These are phyloP conservation scores for Calamus simplicifolius DNA, from an alignment of 176 grass and related monocot species.

Conservation along the genomic window DNA sequence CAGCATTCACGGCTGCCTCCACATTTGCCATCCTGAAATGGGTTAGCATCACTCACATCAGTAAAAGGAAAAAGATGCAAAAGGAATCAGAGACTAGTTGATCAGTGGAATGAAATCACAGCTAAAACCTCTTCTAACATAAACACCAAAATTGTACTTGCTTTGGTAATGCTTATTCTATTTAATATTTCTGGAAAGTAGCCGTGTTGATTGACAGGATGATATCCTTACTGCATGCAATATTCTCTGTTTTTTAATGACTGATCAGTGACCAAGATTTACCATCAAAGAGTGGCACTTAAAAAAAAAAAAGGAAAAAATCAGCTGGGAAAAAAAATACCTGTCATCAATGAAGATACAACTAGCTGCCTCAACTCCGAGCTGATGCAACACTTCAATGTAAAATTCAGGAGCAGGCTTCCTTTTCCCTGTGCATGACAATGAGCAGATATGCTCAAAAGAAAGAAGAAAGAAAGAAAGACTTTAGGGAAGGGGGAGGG, in stretches of 20 bases:
- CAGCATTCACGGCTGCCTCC: constrained; percentile 60
- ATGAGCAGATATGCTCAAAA: not conserved
- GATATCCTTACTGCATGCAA: too few relatives aligned
- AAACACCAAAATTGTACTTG: too few relatives aligned
- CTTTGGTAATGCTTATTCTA: not conserved
- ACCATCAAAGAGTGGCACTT: too few relatives aligned
- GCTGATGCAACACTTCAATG: constrained; percentile 44
- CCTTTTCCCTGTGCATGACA: constrained; percentile 58
- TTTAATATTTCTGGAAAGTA: not conserved
- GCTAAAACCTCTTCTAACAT: too few relatives aligned
- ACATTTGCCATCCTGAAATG: constrained; percentile 53
- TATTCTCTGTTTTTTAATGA: too few relatives aligned
- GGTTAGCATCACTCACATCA: too few relatives aligned
- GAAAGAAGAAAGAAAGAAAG: not conserved
- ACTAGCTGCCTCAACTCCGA: constrained; percentile 66
- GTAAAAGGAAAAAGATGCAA: too few relatives aligned
- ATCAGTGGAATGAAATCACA: too few relatives aligned
- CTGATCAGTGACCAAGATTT: too few relatives aligned
- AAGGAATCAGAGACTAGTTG: too few relatives aligned
- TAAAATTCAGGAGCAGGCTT: constrained; percentile 80
- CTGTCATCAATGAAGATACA: constrained; percentile 98
- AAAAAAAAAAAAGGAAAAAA: too few relatives aligned
- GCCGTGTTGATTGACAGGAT: not conserved
- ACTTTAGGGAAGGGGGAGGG: too few relatives aligned
- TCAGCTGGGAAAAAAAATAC: constrained; percentile 21